Conservation (phyloP, 768 basidiomycete genomes). For the Baorangia bicolor region DNA sequence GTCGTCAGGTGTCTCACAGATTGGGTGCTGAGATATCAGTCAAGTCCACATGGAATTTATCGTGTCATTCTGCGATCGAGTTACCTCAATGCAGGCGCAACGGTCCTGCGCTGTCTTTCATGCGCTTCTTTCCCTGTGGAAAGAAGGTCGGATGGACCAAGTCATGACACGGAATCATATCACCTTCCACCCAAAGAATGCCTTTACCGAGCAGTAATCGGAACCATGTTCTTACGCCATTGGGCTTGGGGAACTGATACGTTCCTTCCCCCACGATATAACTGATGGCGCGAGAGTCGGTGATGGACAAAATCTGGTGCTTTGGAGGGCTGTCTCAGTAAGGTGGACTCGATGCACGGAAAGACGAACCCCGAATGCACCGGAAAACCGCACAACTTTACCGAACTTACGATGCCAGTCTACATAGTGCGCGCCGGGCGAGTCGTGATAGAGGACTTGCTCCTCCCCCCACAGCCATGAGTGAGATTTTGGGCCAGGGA, state of each 20-base stretch:
- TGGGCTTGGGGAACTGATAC: conserved; percentile 61
- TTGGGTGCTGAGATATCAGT: conserved; percentile 39
- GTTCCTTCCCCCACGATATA: conserved; percentile 55
- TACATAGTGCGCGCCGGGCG: conserved; percentile 52
- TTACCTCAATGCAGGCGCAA: conserved; percentile 61
- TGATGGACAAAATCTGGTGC: conserved; percentile 59
- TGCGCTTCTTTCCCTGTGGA: conserved; percentile 52
- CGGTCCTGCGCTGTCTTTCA: conserved; percentile 49
- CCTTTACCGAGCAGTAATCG: conserved; percentile 59
- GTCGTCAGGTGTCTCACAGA: conserved; percentile 51
- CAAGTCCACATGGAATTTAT: neutral
- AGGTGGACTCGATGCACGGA: conserved; percentile 2
- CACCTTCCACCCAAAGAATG: conserved; percentile 67
- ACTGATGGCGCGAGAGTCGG: conserved; percentile 50
- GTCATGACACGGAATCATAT: conserved; percentile 2
- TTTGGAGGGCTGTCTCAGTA: conserved; percentile 25
- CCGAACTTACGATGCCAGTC: conserved; percentile 56
- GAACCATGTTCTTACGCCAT: conserved; percentile 65
- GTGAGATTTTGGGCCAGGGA: conserved; percentile 50
- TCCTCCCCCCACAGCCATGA: conserved; percentile 65
- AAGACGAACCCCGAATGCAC: conserved; percentile 51
- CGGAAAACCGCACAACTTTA: conserved; percentile 52
- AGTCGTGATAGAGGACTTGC: conserved; percentile 48
- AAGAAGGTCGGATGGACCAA: neutral
- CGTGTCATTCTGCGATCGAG: neutral